Conservation (phyloP, 352 stramenopile genomes). For the Albugo candida region DNA sequence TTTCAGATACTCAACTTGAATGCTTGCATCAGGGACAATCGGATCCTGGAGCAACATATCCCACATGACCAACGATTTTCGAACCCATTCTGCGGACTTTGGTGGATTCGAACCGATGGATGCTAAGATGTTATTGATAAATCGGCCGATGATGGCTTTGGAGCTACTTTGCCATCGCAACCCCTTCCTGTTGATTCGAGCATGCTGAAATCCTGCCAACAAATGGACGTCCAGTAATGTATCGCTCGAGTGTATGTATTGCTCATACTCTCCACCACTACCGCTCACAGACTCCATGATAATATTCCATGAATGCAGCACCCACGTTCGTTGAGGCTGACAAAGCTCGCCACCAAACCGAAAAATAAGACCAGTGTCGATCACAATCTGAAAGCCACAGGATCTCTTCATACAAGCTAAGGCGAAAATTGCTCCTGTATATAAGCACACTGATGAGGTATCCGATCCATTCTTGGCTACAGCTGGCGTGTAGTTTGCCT, state of each 20-base stretch:
- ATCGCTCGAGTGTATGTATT: conserved; percentile 55
- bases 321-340: conserved; percentile 68
- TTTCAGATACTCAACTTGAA: conserved; percentile 61
- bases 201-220: conserved; percentile 52
- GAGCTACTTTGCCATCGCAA: conserved; percentile 27
- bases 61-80: conserved; percentile 42
- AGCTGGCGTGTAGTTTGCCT: too few species aligned
- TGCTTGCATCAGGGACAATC: conserved; percentile 16
- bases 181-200: conserved; percentile 28
- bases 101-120: conserved; percentile 34
- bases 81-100: conserved; percentile 32
- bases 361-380: conserved; percentile 62
- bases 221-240: conserved; percentile 57
- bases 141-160: conserved; percentile 32
- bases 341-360: conserved; percentile 36
- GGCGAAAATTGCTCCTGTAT: conserved; percentile 46
- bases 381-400: conserved; percentile 51
- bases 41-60: not conserved
- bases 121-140: conserved; percentile 51
- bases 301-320: conserved; percentile 67
- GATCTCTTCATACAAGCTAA: conserved; percentile 59
- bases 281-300: conserved; percentile 60
- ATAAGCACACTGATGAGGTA: conserved; percentile 6
- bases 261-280: conserved; percentile 59
- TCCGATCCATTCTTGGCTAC: too few species aligned